These are phyloP conservation scores for Termitomyces sp. DNA, from an alignment of 1,284 basidiomycete genomes.

Conservation along the genomic window DNA sequence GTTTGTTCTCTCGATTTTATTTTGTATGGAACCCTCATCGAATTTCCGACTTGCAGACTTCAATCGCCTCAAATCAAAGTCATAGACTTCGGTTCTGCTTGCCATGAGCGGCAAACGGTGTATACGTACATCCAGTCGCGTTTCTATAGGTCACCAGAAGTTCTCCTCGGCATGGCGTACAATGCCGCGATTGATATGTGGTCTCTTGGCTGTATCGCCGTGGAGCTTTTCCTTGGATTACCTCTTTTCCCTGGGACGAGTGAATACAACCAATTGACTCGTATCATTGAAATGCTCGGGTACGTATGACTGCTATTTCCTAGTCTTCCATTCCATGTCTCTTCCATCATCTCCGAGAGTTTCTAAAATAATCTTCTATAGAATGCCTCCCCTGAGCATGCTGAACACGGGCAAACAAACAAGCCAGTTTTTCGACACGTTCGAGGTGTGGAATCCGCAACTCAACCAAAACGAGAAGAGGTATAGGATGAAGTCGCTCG, in stretches of 20 bases:
- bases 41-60: constrained; percentile 46
- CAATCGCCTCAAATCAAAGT: constrained; percentile 99
- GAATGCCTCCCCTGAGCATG: constrained; percentile 88
- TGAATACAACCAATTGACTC: constrained; percentile 97
- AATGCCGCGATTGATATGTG: constrained; percentile 95
- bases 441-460: constrained; percentile 67
- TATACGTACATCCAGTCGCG: constrained; percentile 99
- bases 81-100: constrained; percentile 98
- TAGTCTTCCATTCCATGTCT: constrained; percentile 1
- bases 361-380: constrained; percentile 25
- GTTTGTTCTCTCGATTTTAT: constrained; percentile 38
- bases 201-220: constrained; percentile 94
- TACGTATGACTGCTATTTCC: constrained; percentile 34
- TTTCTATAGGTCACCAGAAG: constrained; percentile 98
- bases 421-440: constrained; percentile 87
- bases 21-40: constrained; percentile 1
- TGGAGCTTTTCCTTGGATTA: constrained; percentile 94
- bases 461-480: constrained; percentile 70
- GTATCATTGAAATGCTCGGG: constrained; percentile 99
- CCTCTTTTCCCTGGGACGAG: constrained; percentile 98
- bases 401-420: constrained; percentile 96
- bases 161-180: constrained; percentile 92
- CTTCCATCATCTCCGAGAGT: constrained; percentile 2
- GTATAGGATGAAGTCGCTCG: constrained; percentile 86
- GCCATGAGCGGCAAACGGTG: constrained; percentile 97